Conservation (phyloP, 2,329 filamentous ascomycete genomes). For the Orbilia quercus region DNA sequence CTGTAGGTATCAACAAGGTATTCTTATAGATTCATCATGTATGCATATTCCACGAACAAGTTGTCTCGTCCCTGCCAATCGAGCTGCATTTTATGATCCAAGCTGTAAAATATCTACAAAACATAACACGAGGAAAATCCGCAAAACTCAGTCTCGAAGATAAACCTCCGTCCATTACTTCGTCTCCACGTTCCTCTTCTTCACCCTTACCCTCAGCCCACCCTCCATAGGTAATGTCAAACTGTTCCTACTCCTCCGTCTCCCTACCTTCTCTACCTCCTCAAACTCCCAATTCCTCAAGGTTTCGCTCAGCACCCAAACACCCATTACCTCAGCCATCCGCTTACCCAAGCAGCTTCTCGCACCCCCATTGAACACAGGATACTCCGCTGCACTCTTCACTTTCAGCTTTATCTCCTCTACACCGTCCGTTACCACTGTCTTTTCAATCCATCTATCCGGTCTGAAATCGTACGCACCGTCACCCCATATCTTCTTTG, state of each 20-base stretch:
- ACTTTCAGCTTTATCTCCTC: slow-evolving; percentile 33
- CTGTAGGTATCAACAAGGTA: too few relatives aligned
- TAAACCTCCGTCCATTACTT: background rate
- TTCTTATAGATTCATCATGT: too few relatives aligned
- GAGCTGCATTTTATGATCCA: background rate
- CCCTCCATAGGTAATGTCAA: slow-evolving; percentile 52
- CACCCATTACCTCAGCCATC: slow-evolving; percentile 53
- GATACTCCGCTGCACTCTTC: slow-evolving; percentile 40
- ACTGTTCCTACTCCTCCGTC: slow-evolving; percentile 52
- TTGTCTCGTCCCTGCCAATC: too few relatives aligned
- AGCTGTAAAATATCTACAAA: background rate
- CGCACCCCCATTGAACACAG: slow-evolving; percentile 52
- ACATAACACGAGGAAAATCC: too few relatives aligned
- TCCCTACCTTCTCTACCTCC: slow-evolving; percentile 48
- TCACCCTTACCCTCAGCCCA: slow-evolving; percentile 46
- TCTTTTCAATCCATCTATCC: slow-evolving; percentile 62
- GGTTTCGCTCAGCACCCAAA: slow-evolving; percentile 51
- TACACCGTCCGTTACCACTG: background rate
- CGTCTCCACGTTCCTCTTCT: slow-evolving; percentile 9
- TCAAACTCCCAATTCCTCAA: slow-evolving; percentile 50
- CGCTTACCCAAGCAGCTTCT: slow-evolving; percentile 52
- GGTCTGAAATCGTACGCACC: slow-evolving; percentile 64
- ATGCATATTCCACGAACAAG: too few relatives aligned
- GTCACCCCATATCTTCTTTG: slow-evolving; percentile 63
- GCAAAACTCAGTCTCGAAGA: background rate